Percentiles rank a stretch among this genome's conserved stretches.
These are phyloP conservation scores for Scorias spongiosa DNA, from an alignment of 2,329 filamentous ascomycete species.

Conservation along the genomic window DNA sequence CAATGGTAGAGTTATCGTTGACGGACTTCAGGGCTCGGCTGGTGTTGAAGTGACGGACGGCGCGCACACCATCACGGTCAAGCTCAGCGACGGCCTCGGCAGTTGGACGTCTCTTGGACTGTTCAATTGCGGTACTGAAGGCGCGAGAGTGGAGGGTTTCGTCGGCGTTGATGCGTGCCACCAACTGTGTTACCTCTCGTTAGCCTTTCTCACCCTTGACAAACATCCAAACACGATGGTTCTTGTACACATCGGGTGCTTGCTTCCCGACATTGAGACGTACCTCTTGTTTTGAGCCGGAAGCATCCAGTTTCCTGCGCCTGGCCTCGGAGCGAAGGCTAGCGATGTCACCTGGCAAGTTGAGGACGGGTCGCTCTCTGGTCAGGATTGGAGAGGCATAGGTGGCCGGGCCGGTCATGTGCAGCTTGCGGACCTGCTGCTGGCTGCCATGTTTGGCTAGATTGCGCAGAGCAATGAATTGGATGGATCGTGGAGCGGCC, in stretches of 20 bases:
- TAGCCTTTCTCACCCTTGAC: slow-evolving; percentile 1
- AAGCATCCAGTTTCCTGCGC: slow-evolving; percentile 30
- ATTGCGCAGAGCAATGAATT: slow-evolving; percentile 27
- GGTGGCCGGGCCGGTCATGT: slow-evolving; percentile 46
- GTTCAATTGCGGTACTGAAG: slow-evolving; percentile 39
- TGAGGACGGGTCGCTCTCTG: slow-evolving; percentile 36
- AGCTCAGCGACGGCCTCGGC: slow-evolving; percentile 12
- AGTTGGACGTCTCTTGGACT: slow-evolving; percentile 23
- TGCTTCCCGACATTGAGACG: slow-evolving; percentile 2
- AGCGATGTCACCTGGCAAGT: slow-evolving; percentile 35
- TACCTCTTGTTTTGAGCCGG: slow-evolving; percentile 37
- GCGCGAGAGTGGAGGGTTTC: slow-evolving; percentile 37
- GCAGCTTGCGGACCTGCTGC: slow-evolving; percentile 32
- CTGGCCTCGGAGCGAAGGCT: slow-evolving; percentile 38
- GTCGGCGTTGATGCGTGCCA: slow-evolving; percentile 37
- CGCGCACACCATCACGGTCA: slow-evolving; percentile 6
- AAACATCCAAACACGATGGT: not conserved
- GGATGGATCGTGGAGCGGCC: slow-evolving; percentile 28
- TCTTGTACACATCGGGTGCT: not conserved
- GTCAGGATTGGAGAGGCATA: slow-evolving; percentile 35
- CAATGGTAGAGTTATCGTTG: slow-evolving; percentile 45
- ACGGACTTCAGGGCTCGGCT: slow-evolving; percentile 40
- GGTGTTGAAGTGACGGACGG: slow-evolving; percentile 45
- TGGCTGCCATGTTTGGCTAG: slow-evolving; percentile 22
- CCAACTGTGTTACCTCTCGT: slow-evolving; percentile 23